Percentiles rank a stretch among this genome's conserved stretches.
phyloP scores from a whole-genome alignment of 1,284 basidiomycete genomes.

The Albatrellus sp. region DNA sequence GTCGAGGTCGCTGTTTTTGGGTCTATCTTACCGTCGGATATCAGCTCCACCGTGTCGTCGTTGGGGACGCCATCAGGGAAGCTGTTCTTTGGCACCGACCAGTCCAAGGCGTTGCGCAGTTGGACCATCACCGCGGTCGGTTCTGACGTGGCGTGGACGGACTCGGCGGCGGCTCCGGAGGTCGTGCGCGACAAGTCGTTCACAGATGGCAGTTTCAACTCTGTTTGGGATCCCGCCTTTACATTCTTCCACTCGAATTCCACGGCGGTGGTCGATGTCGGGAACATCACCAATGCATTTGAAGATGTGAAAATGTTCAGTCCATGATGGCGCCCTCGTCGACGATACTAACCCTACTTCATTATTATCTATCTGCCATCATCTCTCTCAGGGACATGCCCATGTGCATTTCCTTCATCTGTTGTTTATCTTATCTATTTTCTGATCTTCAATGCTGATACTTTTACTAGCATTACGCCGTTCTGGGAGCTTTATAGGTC shows the following conservation, averaged over 20 bases:
- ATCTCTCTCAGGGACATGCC: too few species aligned
- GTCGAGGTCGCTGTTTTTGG: constrained; percentile 56
- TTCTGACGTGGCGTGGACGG: constrained; percentile 35
- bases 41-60: constrained; percentile 34
- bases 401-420: too few species aligned
- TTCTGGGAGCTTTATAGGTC: too few species aligned
- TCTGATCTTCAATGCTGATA: too few species aligned
- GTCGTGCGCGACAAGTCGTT: constrained; percentile 37
- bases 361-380: constrained; percentile 2
- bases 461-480: too few species aligned
- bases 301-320: constrained; percentile 10
- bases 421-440: too few species aligned
- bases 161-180: constrained; percentile 32
- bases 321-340: not conserved
- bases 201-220: constrained; percentile 30
- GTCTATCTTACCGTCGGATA: constrained; percentile 32
- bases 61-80: constrained; percentile 36
- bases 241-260: constrained; percentile 20
- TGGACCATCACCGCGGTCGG: constrained; percentile 37
- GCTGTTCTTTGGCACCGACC: constrained; percentile 47
- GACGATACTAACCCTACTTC: not conserved
- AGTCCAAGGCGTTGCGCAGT: constrained; percentile 32
- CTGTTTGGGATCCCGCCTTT: constrained; percentile 37
- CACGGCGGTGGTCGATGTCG: constrained; percentile 20
- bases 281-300: constrained; percentile 26